These are phyloP conservation scores for Neurospora sp. DNA, from an alignment of 495 filamentous ascomycete species.

Conservation along the genomic window DNA sequence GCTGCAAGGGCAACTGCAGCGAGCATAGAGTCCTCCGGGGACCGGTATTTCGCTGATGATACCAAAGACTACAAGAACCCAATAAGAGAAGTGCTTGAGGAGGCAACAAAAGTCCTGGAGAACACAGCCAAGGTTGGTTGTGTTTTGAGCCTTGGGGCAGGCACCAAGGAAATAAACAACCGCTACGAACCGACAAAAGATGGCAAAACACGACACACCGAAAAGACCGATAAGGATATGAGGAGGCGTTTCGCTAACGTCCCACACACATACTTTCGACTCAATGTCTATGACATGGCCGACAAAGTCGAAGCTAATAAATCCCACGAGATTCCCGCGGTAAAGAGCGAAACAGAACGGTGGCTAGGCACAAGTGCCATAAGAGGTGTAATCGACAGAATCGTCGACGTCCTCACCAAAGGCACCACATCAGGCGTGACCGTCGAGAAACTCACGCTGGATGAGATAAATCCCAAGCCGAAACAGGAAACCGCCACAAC, in stretches of 20 bases:
- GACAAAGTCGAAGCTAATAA: background rate
- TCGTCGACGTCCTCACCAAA: background rate
- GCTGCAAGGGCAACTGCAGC: background rate
- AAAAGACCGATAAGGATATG: background rate
- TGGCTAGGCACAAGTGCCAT: background rate
- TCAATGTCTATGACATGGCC: background rate
- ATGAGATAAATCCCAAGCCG: background rate
- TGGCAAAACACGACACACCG: background rate
- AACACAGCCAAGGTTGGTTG: background rate
- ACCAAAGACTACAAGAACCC: background rate
- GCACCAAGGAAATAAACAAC: background rate
- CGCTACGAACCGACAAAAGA: background rate
- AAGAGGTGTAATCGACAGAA: background rate
- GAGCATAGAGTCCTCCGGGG: background rate
- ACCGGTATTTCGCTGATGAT: background rate
- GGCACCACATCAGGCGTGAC: background rate
- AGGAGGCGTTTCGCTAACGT: background rate
- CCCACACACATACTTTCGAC: background rate
- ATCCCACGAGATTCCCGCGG: background rate
- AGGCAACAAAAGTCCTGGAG: background rate
- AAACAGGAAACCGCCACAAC: too few relatives aligned
- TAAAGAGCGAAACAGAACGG: background rate
- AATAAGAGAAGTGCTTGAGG: background rate
- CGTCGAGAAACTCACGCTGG: background rate
- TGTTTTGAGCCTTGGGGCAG: background rate